Evolutionary conservation across 768 basidiomycete genomes (phyloP), one percentile per base, ranked within the genome.

Genomic region (Lyophyllum atratum): DNA sequence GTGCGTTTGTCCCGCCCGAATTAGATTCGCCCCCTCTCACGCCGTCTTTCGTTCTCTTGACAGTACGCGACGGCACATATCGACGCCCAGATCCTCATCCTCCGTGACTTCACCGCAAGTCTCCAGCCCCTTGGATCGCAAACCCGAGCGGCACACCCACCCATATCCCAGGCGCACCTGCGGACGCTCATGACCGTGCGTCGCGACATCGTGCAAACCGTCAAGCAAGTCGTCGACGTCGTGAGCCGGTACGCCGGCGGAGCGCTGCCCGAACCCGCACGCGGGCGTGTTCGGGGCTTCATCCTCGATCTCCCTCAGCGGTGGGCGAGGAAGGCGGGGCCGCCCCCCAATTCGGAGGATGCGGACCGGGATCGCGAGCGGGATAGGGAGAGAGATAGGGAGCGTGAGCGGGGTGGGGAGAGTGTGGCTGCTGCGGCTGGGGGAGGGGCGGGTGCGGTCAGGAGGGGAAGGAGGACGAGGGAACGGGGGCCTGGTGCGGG

Each of bases 61-160:
- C 58, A 94, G 92, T 95, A 91, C 66, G 93, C 94, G 9, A 94
- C 93, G 1, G 75, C 80, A 0, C 92, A 92, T 57, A 94, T 95
- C 64, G 92, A 95, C 64, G 85, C 87, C 2, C 94, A 95, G 64
- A 95, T 94, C 42, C 76, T 89, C 24, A 81, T 93, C 52, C 80
- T 96, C 11, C 89, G 92, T 5, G 87, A 92, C 60, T 94, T 95
- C 67, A 93, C 90, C 40, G 83, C 85, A 5, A 84, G 86, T 9
- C 74, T 92, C 2, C 86, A 88, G 60, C 81, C 82, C 0, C 69
- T 72, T 11, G 75, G 80, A 40, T 66, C 74, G 7, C 63, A 65
- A 50, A 63, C 61, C 22, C 70, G 51, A 28, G 54, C 65, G 26
- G 73, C 55, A 22, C 69, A 69, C 56, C 69, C 53, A 57, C 76